Conservation (phyloP, 805 yeast genomes). For the Candida yuanshanica region DNA sequence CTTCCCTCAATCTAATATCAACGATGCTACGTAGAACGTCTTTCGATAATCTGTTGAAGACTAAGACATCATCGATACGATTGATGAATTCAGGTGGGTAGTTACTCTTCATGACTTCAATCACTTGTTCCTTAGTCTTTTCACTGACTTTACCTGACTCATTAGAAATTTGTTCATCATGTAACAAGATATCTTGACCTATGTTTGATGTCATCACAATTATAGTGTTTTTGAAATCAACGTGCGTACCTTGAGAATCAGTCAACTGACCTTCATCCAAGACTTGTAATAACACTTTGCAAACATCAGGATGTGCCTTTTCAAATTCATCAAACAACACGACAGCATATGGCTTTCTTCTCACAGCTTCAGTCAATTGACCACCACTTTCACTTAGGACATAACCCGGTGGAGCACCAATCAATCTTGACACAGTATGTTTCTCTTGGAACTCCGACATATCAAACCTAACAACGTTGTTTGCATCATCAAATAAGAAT, state of each 20-base stretch:
- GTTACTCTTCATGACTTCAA: slow-evolving; percentile 58
- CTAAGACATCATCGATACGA: slow-evolving; percentile 88
- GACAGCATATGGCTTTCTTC: slow-evolving; percentile 92
- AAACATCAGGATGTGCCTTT: slow-evolving; percentile 94
- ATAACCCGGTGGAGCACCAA: slow-evolving; percentile 98
- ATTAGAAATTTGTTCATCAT: slow-evolving; percentile 45
- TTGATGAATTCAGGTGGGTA: slow-evolving; percentile 96
- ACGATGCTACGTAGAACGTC: slow-evolving; percentile 71
- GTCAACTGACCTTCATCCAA: slow-evolving; percentile 93
- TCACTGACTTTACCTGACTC: slow-evolving; percentile 56
- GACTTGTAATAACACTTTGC: slow-evolving; percentile 85
- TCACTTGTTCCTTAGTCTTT: slow-evolving; percentile 50
- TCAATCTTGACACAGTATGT: slow-evolving; percentile 82
- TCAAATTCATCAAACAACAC: slow-evolving; percentile 94
- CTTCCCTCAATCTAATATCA: slow-evolving; percentile 76
- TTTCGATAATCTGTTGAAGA: slow-evolving; percentile 85
- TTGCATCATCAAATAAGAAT: slow-evolving; percentile 84
- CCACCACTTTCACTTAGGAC: slow-evolving; percentile 93
- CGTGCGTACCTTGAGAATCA: slow-evolving; percentile 90
- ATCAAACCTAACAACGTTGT: slow-evolving; percentile 85
- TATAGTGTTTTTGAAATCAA: slow-evolving; percentile 91
- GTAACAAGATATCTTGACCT: slow-evolving; percentile 83
- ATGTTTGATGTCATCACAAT: slow-evolving; percentile 96
- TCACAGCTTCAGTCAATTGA: slow-evolving; percentile 91
- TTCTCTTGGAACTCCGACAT: slow-evolving; percentile 98